These are phyloP conservation scores for Thielaviopsis musarum DNA, from an alignment of 2,329 filamentous ascomycete genomes.

Conservation along the genomic window DNA sequence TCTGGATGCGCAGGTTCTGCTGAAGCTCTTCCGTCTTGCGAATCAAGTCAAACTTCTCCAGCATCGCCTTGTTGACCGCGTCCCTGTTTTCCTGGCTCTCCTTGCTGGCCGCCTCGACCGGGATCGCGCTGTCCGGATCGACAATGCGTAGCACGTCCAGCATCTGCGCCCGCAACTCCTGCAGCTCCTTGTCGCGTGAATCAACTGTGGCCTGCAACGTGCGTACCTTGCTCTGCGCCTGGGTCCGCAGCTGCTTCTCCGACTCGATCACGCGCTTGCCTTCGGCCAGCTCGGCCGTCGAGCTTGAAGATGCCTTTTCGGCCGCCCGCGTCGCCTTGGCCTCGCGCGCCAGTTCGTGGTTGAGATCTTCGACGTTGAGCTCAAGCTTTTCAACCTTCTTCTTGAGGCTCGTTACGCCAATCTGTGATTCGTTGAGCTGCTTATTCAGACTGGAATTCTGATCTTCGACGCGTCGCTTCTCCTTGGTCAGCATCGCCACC, in stretches of 20 bases:
- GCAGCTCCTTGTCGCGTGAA: constrained; percentile 61
- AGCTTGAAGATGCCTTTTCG: constrained; percentile 69
- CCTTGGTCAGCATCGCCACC: constrained; percentile 57
- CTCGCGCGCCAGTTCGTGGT: constrained; percentile 78
- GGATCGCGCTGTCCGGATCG: constrained; percentile 53
- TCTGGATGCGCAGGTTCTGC: constrained; percentile 68
- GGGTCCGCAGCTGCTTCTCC: constrained; percentile 67
- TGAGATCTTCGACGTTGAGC: constrained; percentile 76
- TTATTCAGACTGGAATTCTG: constrained; percentile 65
- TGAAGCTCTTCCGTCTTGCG: constrained; percentile 80
- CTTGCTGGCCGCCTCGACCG: constrained; percentile 36
- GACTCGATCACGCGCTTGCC: constrained; percentile 80
- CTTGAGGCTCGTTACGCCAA: constrained; percentile 68
- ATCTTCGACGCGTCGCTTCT: constrained; percentile 71
- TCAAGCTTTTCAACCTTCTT: constrained; percentile 91
- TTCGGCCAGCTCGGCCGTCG: constrained; percentile 72
- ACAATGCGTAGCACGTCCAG: constrained; percentile 73
- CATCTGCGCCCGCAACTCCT: constrained; percentile 64
- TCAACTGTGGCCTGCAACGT: constrained; percentile 68
- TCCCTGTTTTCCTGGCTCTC: constrained; percentile 25
- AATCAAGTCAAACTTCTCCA: constrained; percentile 66
- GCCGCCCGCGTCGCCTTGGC: constrained; percentile 80
- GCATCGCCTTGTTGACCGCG: constrained; percentile 47
- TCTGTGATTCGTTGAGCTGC: constrained; percentile 71
- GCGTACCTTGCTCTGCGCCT: constrained; percentile 72